phyloP scores from a whole-genome alignment of 2,329 filamentous ascomycete genomes.

The Cercospora citrullina region DNA sequence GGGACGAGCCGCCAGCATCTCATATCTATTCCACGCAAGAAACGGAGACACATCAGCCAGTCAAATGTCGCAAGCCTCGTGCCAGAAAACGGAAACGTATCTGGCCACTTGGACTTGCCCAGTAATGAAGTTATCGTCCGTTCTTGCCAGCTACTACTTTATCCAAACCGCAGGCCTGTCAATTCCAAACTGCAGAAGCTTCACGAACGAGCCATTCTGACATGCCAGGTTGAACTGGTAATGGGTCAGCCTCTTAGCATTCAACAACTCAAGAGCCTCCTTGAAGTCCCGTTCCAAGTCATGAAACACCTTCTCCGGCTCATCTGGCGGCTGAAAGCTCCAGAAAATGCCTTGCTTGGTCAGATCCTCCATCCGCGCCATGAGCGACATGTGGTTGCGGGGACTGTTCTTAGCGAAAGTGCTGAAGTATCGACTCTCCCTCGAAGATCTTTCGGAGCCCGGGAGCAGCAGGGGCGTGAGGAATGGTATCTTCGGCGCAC shows the following conservation, averaged over 20 bases:
- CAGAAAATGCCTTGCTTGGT: neutral
- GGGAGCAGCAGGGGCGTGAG: neutral
- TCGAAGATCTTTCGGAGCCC: neutral
- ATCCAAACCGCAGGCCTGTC: neutral
- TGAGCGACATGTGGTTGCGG: neutral
- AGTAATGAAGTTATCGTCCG: neutral
- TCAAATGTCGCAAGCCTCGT: neutral
- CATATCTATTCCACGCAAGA: neutral
- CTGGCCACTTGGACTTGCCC: neutral
- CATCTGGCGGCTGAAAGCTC: neutral
- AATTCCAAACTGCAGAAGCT: neutral
- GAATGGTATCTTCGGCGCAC: neutral
- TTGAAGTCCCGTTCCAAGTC: neutral
- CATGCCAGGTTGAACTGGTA: neutral
- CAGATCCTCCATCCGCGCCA: neutral
- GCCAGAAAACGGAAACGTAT: neutral
- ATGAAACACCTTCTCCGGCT: neutral
- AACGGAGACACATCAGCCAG: neutral
- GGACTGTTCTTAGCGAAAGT: neutral
- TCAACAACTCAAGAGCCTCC: neutral
- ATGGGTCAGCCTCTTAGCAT: neutral
- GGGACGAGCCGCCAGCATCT: neutral
- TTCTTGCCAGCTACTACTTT: neutral
- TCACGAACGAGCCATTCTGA: neutral
- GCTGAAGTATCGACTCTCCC: neutral